Base-by-base conservation (phyloP, 176 grass and related monocot genomes). In the Triticum dicoccoides region DNA sequence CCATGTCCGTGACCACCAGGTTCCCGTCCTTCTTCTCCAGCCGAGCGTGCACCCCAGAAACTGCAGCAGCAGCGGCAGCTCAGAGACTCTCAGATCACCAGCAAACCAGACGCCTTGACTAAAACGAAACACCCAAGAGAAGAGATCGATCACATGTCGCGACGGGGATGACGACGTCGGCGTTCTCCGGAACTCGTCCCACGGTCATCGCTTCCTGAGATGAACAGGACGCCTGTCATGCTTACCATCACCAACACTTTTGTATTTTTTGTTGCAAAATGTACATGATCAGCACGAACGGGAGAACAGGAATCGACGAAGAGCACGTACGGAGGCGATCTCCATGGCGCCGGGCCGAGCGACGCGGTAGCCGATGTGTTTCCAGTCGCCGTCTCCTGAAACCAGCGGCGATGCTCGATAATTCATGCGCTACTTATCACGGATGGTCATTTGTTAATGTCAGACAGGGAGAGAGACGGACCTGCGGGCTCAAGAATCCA, bases 341-440 rank as follows among this genome's bases (percentile, higher is more conserved):
- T 95, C 88, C 27, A 98, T 87, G 58, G 88, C 91, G 54, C 87
- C 87, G n/a, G 91, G 91, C 13, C 87, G 87, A 70, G 83, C n/a
- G 7, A 98, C 93, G 61, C 86, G 89, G 71, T 90, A 95, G 17
- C 95, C 93, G 61, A 98, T 95, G 66, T 98, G 96, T 1, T 88
- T 27, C 78, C 84, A 89, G 61, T 95, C 89, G 4, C 93, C 93
- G 65, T 98, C 93, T 20, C 96, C 96, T 98, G 89, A 58, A 93
- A 49, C 17, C 56, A 59, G 56, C 54, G 17, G 52, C 17, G 52
- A 56, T 18, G 52, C 0, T 35, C 34, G 34, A 35, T 56, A 56
- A 17, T 56, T 56, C 37, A 1, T 38, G 37, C 37, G 7, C 39
- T 18, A 18, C 15, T 7, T 56, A 18, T 58, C 6, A 58, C 7